A percentile compares a stretch with the other conserved stretches of the same genome.
phyloP scores from a whole-genome alignment of 208 protist species.

The Leishmania lainsoni region DNA sequence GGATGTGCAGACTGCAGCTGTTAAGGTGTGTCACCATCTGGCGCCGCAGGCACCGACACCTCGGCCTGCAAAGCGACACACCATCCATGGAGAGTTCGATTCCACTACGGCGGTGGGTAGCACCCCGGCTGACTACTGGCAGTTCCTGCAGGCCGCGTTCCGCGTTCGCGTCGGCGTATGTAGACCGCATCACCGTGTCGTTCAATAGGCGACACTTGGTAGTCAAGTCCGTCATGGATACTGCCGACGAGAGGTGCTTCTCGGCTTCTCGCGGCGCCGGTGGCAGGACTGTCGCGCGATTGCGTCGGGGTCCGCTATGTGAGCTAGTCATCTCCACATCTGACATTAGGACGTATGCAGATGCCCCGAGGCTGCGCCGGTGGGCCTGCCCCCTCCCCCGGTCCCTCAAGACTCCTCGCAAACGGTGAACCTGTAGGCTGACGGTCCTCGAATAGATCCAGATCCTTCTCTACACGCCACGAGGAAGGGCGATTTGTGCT shows the following conservation, averaged over 20 bases:
- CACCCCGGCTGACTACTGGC: neutral
- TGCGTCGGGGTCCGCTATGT: neutral
- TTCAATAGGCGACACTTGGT: neutral
- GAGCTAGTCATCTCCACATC: neutral
- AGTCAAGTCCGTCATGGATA: neutral
- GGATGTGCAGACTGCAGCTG: slow-evolving; percentile 29
- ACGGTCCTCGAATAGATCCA: neutral
- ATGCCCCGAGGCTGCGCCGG: slow-evolving; percentile 13
- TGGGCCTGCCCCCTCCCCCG: neutral
- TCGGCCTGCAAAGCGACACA: neutral
- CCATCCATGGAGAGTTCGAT: slow-evolving; percentile 25
- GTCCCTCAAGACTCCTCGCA: neutral
- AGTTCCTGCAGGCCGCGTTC: neutral
- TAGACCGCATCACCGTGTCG: neutral
- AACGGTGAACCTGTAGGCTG: neutral
- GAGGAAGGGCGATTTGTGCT: neutral
- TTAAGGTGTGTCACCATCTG: slow-evolving; percentile 22
- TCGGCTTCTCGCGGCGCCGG: neutral
- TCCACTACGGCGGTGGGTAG: neutral
- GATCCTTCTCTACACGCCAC: neutral
- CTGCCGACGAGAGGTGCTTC: neutral
- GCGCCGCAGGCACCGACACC: slow-evolving; percentile 2
- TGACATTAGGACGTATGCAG: neutral
- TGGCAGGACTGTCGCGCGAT: neutral
- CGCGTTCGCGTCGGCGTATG: neutral